Conservation (phyloP, 106 monocot genomes). For the Phalaenopsis aphrodite region DNA sequence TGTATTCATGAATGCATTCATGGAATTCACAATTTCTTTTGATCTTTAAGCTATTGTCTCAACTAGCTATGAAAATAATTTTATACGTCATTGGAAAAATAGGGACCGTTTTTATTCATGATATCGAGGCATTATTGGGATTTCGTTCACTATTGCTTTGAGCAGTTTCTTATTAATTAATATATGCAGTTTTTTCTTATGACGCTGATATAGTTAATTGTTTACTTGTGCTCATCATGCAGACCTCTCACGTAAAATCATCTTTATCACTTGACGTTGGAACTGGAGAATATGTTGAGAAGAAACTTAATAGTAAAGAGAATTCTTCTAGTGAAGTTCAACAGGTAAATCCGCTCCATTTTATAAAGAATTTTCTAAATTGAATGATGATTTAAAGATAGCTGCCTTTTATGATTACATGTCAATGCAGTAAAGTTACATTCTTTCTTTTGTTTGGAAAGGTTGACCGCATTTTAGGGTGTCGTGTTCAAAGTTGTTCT, state of each 20-base stretch:
- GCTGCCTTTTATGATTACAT: neutral
- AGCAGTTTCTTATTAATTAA: neutral
- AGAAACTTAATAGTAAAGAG: conserved; percentile 14
- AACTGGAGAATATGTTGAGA: conserved; percentile 18
- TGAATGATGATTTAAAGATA: neutral
- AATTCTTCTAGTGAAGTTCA: conserved; percentile 26
- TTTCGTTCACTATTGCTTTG: neutral
- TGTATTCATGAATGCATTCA: neutral
- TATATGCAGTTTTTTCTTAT: neutral
- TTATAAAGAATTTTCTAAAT: neutral
- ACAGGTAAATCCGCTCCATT: conserved; percentile 34
- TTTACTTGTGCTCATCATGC: conserved; percentile 10
- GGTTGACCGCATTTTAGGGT: conserved; percentile 94
- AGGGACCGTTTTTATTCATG: neutral
- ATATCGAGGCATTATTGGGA: neutral
- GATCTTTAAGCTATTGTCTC: neutral
- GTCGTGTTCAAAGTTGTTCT: conserved; percentile 38
- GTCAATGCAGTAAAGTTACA: neutral
- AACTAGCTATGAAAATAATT: neutral
- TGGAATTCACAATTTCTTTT: conserved; percentile 1
- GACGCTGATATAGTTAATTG: neutral
- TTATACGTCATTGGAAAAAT: neutral
- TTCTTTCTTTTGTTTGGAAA: conserved; percentile 15
- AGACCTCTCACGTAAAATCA: conserved; percentile 19
- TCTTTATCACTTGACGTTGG: conserved; percentile 18